Evolutionary conservation across 306 rosid species (phyloP).

Genomic region (Crataegus laevigata): DNA sequence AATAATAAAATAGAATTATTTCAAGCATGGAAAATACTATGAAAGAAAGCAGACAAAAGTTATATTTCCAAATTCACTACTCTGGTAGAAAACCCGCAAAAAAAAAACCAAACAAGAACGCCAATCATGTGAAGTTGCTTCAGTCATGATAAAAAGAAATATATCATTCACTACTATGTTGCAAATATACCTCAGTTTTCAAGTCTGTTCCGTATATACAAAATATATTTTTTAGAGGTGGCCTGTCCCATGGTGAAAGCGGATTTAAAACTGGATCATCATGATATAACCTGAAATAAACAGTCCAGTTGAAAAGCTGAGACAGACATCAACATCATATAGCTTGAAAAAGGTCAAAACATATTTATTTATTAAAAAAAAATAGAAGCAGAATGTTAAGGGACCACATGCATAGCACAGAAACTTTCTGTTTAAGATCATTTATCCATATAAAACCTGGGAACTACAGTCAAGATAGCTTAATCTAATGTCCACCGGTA

Average conservation of each 20-base stretch:
- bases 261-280: conserved; percentile 86
- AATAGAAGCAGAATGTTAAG: background rate
- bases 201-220: conserved; percentile 80
- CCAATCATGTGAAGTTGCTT: background rate
- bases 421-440: background rate
- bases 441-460: background rate
- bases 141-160: conserved; percentile 12
- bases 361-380: background rate
- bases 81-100: background rate
- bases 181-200: conserved; percentile 74
- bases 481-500: background rate
- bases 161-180: background rate
- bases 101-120: background rate
- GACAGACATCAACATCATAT: background rate
- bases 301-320: conserved; percentile 16
- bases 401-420: background rate
- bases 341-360: background rate
- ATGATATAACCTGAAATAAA: conserved; percentile 69
- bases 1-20: background rate
- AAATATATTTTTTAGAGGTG: conserved; percentile 83
- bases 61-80: conserved; percentile 12
- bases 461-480: conserved; percentile 1
- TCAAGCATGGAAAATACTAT: background rate
- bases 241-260: conserved; percentile 96
- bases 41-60: background rate